Base-by-base conservation (phyloP, 306 rosid genomes). In the Echinosophora koreensis region DNA sequence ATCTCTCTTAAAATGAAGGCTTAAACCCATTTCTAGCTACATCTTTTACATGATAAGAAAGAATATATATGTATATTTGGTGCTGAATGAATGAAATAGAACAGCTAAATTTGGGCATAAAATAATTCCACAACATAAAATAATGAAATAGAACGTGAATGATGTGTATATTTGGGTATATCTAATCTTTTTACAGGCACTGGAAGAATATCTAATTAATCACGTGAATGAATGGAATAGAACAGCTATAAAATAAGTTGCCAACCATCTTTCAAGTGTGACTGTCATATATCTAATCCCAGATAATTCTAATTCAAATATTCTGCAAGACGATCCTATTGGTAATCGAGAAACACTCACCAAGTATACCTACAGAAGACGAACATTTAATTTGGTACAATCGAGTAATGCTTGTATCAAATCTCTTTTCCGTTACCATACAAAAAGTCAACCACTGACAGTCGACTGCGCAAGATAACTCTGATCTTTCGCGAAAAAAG, bases 401-500 rank as follows among this genome's bases (percentile, higher is more conserved):
- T 32, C 50, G 39, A 61, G 61, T 15, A 32, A 30, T 7, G 15
- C 60, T 47, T 32, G 61, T 74, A 34, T 75, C 39, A 49, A 11
- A 27, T 61, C 44, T 13, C 39, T 60, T 11, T 60, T 34, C 17
- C 7, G 41, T 58, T 58, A 32, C 17, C 39, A 60, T 12, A 12
- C 16, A 60, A 60, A 28, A 60, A 32, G 66, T 60, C 34, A 18
- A 55, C 61, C 34, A 16, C 3, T 28, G 46, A 5, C 22, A 14
- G 10, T 5, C 16, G 8, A 28, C 73, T 54, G 82, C 32, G 2
- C 73, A 13, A 17, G 35, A 32, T 46, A 11, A 17, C 52, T 39
- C 32, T 51, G 34, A 38, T 35, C n/a, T 56, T 73, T 66, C 46
- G 49, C 70, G 22, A 66, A 38, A 66, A 73, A 46, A 57, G 30